These are phyloP conservation scores for Gnetum montanum DNA, from an alignment of 75 land plant species.

Conservation along the genomic window DNA sequence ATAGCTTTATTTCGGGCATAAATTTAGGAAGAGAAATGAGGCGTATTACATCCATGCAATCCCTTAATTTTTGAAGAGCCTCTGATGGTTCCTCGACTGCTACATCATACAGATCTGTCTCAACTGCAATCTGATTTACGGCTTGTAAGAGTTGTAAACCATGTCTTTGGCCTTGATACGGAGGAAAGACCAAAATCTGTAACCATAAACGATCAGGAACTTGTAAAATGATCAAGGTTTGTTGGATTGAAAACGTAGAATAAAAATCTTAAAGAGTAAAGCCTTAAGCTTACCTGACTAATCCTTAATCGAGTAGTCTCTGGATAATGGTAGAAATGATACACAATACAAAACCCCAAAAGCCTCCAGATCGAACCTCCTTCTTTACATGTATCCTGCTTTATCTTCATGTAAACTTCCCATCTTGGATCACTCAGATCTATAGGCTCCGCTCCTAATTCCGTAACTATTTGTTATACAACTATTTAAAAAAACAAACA, in stretches of 20 bases:
- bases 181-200: slow-evolving; percentile 88
- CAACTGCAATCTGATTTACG: slow-evolving; percentile 49
- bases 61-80: slow-evolving; percentile 65
- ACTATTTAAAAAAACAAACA: too few species aligned
- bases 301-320: slow-evolving; percentile 76
- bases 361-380: slow-evolving; percentile 17
- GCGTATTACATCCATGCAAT: slow-evolving; percentile 59
- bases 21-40: slow-evolving; percentile 45
- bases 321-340: slow-evolving; percentile 84
- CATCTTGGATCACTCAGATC: slow-evolving; percentile 75
- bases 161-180: slow-evolving; percentile 66
- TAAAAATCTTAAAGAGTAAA: too few species aligned
- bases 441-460: slow-evolving; percentile 27
- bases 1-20: slow-evolving; percentile 23
- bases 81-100: slow-evolving; percentile 89
- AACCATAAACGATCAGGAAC: neutral
- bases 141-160: slow-evolving; percentile 68
- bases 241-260: too few species aligned
- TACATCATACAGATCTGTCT: slow-evolving; percentile 55
- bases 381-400: slow-evolving; percentile 19
- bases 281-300: slow-evolving; percentile 88
- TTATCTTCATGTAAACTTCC: slow-evolving; percentile 67
- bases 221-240: too few species aligned
- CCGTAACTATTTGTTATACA: neutral
- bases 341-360: slow-evolving; percentile 82